Base-by-base conservation (phyloP, 805 yeast genomes). In the Lachancea lanzarotensis region DNA sequence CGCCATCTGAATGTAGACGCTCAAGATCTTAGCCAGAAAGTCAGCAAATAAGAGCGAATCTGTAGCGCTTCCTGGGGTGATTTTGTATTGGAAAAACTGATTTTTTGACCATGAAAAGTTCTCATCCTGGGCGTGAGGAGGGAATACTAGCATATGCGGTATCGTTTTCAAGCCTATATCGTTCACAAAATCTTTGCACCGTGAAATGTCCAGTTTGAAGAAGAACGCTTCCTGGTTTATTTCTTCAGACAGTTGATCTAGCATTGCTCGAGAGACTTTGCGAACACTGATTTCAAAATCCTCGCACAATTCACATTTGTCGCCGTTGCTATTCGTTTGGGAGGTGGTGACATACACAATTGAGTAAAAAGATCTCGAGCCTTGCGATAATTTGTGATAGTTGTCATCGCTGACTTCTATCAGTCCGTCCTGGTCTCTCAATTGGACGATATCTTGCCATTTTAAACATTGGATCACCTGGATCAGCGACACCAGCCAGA, bases 101-200 rank as follows among this genome's bases (percentile, higher is more conserved):
- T 60, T 53, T 2, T 47, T 45, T 9, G 57, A 33, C 65, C 65
- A 62, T 15, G 48, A 39, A 42, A 59, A 60, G 39, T 55, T 56
- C 27, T 59, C 64, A 19, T 50, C 34, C 35, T 20, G 43, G 5
- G 57, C 40, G 22, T 62, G 55, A 3, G 79, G 83, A 3, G 89
- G 88, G 45, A 76, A 72, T 2, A 83, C 66, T 79, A 88, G 78
- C n/a, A 82, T 52, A 47, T 78, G 81, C 1, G 95, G 93, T 2
- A 82, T 77, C 2, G 76, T 66, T 2, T 62, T 62, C 45, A 84
- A 55, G 2, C 65, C 59, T 42, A 81, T 52, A 9, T 64, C 60
- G 20, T 64, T 57, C 47, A 76, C 74, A 19, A 74, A 54, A 3
- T 59, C 54, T 10, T 63, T 47, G 52, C 80, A 80, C 2, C 66